Conservation (phyloP, 2,329 filamentous ascomycete genomes). For the Allantophomopsis cytisporea region DNA sequence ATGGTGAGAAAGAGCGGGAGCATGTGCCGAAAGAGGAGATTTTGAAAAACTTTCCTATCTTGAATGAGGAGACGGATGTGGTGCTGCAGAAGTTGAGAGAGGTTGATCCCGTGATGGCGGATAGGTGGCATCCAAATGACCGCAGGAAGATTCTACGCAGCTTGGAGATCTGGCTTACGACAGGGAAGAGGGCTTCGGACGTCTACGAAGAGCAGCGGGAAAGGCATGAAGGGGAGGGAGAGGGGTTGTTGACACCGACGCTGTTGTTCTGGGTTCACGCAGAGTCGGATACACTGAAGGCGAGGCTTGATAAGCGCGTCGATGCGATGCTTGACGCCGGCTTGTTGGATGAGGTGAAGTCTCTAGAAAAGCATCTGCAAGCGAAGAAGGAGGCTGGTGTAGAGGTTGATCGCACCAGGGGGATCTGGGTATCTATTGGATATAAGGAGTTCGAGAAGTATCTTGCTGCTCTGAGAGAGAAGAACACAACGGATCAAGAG, state of each 20-base stretch:
- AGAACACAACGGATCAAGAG: slow-evolving; percentile 17
- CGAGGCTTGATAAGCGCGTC: slow-evolving; percentile 63
- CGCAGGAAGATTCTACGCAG: slow-evolving; percentile 79
- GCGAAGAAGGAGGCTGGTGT: slow-evolving; percentile 30
- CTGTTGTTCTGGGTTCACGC: slow-evolving; percentile 77
- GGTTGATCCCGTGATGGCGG: slow-evolving; percentile 82
- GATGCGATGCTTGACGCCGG: slow-evolving; percentile 68
- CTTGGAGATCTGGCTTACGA: slow-evolving; percentile 78
- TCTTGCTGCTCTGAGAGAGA: slow-evolving; percentile 30
- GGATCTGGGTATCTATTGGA: slow-evolving; percentile 94
- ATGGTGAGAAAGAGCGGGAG: slow-evolving; percentile 12
- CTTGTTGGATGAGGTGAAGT: slow-evolving; percentile 46
- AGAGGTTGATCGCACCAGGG: slow-evolving; percentile 57
- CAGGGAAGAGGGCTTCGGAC: slow-evolving; percentile 69
- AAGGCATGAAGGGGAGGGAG: slow-evolving; percentile 14
- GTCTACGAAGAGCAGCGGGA: slow-evolving; percentile 68
- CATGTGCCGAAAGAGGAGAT: slow-evolving; percentile 18
- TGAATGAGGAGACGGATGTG: slow-evolving; percentile 56
- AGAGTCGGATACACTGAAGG: slow-evolving; percentile 50
- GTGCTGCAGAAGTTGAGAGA: slow-evolving; percentile 61
- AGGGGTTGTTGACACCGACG: slow-evolving; percentile 24
- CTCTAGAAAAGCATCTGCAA: slow-evolving; percentile 32
- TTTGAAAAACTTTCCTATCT: slow-evolving; percentile 47
- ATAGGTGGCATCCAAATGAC: slow-evolving; percentile 89
- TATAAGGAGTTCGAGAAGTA: slow-evolving; percentile 84